Conservation (phyloP, 495 filamentous ascomycete species). For the Collariella sp. region DNA sequence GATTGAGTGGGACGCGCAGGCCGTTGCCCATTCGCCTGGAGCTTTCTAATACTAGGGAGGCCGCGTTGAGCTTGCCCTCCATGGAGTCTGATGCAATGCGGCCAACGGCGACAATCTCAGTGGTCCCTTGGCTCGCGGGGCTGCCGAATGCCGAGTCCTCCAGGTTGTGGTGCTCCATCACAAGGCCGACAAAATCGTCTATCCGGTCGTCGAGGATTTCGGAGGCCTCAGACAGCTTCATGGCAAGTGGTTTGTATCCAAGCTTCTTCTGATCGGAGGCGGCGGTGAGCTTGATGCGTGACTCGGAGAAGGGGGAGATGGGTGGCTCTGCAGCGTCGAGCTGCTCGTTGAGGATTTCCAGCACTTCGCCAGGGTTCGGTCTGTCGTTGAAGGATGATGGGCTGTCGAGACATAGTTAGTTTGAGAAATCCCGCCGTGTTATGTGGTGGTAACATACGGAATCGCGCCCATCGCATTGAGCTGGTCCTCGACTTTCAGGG, state of each 20-base stretch:
- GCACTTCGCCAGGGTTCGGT: constrained; percentile 63
- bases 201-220: constrained; percentile 93
- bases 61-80: constrained; percentile 73
- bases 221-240: constrained; percentile 85
- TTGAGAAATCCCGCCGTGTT: too few species aligned
- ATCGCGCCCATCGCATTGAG: constrained; percentile 32
- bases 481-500: constrained; percentile 35
- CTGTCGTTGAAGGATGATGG: constrained; percentile 59
- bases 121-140: constrained; percentile 71
- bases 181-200: constrained; percentile 66
- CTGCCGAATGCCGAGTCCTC: constrained; percentile 81
- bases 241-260: constrained; percentile 81
- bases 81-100: constrained; percentile 78
- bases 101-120: constrained; percentile 81
- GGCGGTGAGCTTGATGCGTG: constrained; percentile 71
- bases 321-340: constrained; percentile 60
- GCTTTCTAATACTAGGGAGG: constrained; percentile 79
- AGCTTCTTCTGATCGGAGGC: constrained; percentile 85
- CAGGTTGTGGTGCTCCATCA: constrained; percentile 66
- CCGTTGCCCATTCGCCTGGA: constrained; percentile 80
- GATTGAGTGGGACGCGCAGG: constrained; percentile 66
- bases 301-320: constrained; percentile 59
- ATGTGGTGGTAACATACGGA: constrained; percentile 24
- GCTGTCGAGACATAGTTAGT: constrained; percentile 18
- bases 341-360: constrained; percentile 76